Evolutionary conservation across 1,284 basidiomycete genomes (phyloP).

Genomic region (Pyrrhoderma lamaoense): DNA sequence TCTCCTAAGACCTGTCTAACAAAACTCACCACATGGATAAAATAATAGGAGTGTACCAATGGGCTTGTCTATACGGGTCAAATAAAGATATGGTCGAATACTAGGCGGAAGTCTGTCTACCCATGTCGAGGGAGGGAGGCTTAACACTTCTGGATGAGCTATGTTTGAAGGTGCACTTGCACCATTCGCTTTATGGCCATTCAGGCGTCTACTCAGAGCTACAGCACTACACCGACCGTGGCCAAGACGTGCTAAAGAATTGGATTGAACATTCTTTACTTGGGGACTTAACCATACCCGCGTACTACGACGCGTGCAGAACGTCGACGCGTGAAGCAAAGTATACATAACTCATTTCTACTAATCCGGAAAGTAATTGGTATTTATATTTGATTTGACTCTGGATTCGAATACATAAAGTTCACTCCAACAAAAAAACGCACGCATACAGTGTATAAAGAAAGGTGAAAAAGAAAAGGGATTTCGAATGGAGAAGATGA

Average conservation of each 20-base stretch:
- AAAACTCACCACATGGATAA: slow-evolving; percentile 81
- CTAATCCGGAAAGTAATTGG: not conserved
- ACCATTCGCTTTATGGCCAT: not conserved
- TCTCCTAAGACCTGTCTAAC: not conserved
- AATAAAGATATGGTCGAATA: slow-evolving; percentile 72
- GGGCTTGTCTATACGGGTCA: slow-evolving; percentile 91
- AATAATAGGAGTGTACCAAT: slow-evolving; percentile 89
- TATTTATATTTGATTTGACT: not conserved
- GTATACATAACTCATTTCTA: slow-evolving; percentile 4
- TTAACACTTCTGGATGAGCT: not conserved
- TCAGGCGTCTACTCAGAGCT: not conserved
- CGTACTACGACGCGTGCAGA: slow-evolving; percentile 7
- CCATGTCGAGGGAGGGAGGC: slow-evolving; percentile 41
- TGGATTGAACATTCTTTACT: not conserved
- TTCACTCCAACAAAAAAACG: no score
- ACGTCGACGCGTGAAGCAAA: slow-evolving; percentile 15
- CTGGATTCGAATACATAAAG: not conserved
- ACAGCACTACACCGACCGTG: not conserved
- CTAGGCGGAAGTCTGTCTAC: slow-evolving; percentile 55
- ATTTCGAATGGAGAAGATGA: not conserved
- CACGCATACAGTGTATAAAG: not conserved
- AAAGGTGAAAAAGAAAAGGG: slow-evolving; percentile 3
- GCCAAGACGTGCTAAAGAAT: not conserved
- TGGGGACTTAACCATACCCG: slow-evolving; percentile 4
- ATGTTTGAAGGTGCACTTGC: not conserved